Percentiles rank a stretch among this genome's conserved stretches.
Evolutionary conservation across 805 yeast genomes (phyloP).

Genomic region (Candida hungchunana): DNA sequence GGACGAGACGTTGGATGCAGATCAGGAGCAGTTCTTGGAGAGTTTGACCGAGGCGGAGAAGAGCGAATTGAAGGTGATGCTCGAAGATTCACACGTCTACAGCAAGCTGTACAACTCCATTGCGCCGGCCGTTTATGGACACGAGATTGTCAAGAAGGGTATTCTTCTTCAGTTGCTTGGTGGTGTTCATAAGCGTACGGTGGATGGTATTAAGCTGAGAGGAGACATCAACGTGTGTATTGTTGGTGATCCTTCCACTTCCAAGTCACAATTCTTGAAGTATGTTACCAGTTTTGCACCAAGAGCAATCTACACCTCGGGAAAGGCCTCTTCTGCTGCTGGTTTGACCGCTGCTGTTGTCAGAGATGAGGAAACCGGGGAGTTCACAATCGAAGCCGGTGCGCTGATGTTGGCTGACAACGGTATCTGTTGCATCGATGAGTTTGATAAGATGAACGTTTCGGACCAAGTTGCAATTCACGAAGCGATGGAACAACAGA

Average conservation of each 20-base stretch:
- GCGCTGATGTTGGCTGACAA: constrained; percentile 98
- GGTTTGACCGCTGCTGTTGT: constrained; percentile 98
- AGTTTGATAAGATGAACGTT: constrained; percentile 96
- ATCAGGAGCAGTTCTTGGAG: constrained; percentile 76
- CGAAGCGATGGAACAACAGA: constrained; percentile 99
- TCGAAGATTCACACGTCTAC: constrained; percentile 80
- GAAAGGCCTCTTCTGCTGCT: constrained; percentile 98
- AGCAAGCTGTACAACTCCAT: constrained; percentile 80
- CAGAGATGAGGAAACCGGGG: constrained; percentile 95
- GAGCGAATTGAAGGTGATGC: constrained; percentile 83
- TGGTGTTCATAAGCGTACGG: constrained; percentile 91
- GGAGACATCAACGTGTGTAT: constrained; percentile 96
- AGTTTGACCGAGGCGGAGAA: constrained; percentile 79
- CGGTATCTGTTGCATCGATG: constrained; percentile 98
- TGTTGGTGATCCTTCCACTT: constrained; percentile 97
- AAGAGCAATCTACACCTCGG: constrained; percentile 93
- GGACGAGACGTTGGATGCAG: constrained; percentile 44
- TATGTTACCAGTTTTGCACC: constrained; percentile 91
- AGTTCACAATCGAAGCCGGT: constrained; percentile 96
- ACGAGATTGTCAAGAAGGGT: constrained; percentile 91
- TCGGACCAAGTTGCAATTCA: constrained; percentile 97
- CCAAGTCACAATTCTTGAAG: constrained; percentile 92
- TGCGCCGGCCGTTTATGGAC: constrained; percentile 97
- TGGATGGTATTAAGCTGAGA: constrained; percentile 91
- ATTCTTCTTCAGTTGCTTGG: constrained; percentile 82